Evolutionary conservation across 163 green algal species (phyloP), one percentile per base, ranked within the genome.

Genomic region (Coccomyxa subellipsoidea): DNA sequence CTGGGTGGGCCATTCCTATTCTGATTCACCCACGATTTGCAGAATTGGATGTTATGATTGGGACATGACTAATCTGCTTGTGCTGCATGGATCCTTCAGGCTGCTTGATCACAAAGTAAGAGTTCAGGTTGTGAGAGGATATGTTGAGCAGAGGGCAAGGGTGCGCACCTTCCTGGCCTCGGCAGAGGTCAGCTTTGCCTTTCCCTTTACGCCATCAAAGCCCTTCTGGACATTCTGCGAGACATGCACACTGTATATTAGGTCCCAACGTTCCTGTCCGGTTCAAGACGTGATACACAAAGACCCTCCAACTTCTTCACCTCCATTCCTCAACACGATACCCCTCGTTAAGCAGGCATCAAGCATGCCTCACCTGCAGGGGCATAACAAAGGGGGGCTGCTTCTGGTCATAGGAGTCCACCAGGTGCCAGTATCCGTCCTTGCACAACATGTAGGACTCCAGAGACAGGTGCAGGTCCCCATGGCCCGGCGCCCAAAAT

Each of bases 371-470:
- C 29, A 79, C 73, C 40, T 18, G 77, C 77, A 69, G 34, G 72
- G 69, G 76, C 59, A 40, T 36, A 0, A 81, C 37, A n/a, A 38
- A 29, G 54, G 76, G 29, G n/a, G 38, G 59, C 40, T 29, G 47
- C 32, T 36, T 47, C 73, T 66, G 31, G n/a, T 69, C 10, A n/a
- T 77, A 82, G 80, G 91, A 86, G 84, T 97, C 94, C 4, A 91
- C 47, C 4, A 89, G 86, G 83, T 95, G 91, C 82, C 89, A 96
- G 80, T 90, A 92, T 82, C 86, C 80, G 38, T 92, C 87, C 37
- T 54, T 83, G 84, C 85, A 92, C 66, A 89, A 87, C 31, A 87
- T 85, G 76, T 87, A 97, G 76, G 92, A 84, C 87, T 96, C 91
- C 81, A 95, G 81, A 34, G 84, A 84, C 54, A 90, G 77, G 7